Evolutionary conservation across 805 yeast genomes (phyloP), one percentile per base, ranked within the genome.

Genomic region (Trichomonascus vanleenenianus): DNA sequence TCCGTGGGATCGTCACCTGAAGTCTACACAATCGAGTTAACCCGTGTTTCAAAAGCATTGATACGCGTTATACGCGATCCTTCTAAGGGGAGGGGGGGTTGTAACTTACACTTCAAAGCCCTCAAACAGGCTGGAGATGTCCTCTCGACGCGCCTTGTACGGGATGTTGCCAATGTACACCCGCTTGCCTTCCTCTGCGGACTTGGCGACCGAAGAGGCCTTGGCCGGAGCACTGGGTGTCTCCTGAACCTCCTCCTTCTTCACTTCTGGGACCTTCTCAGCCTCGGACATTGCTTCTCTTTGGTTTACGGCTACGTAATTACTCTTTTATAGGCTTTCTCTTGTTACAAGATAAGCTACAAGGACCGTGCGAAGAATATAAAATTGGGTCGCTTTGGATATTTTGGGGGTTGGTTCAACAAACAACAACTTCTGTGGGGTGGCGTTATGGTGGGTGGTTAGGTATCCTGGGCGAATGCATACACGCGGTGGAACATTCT

Each of bases 151-250:
- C 10, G 81, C 68, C 12, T 64, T 56, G 58, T 64, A 76, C 46
- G 73, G 71, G 46, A 81, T 66, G 58, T 81, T 81, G 47, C 75
- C 72, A 46, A 81, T 63, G 50, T 74, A 75, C 30, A 80, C 67
- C 42, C 81, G 71, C 39, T 55, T 63, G 40, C 44, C 40, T 27
- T 40, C 50, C 25, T 42, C 40, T 25, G 47, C 39, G 22, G 43
- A 40, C 18, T 27, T 46, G 16, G 49, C 31, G 19, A 34, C 37
- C n/a, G n/a, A n/a, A n/a, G n/a, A n/a, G n/a, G n/a, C n/a, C n/a
- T n/a, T 25, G 40, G 27, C 27, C 27, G 27, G 27, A 22, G 27
- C 7, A 22, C 8, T 4, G 36, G 36, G 4, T 7, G 4, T 33
- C 9, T 33, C 36, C 18, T 33, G 36, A 9, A 7, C 36, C 18